Evolutionary conservation across 73 alveolate species (phyloP), one percentile per base, ranked within the genome.

Genomic region (Paramecium sonneborni): DNA sequence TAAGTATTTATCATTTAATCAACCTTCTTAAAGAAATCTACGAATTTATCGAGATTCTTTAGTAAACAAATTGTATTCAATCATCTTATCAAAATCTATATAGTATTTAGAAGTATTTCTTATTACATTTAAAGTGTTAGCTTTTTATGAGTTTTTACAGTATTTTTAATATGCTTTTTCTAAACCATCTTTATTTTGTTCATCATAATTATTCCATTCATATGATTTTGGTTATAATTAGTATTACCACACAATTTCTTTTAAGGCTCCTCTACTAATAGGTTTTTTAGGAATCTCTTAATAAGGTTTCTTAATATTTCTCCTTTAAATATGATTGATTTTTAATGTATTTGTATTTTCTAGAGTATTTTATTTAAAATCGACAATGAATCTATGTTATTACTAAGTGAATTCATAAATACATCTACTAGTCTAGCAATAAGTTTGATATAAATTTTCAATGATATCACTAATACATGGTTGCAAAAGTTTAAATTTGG

Each of bases 321-420:
- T 48, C 24, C 68, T 48, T 48, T 48, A 3, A 48, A 48, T 48
- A 48, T 48, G 20, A 48, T 48, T 48, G 24, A 48, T 3, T 48
- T 8, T 18, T 2, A 15, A 48, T 4, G 5, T 48, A 18, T 18
- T 48, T 15, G 68, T 10, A 26, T 62, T 62, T 62, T 62, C 23
- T 5, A 62, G 44, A 0, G 84, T 62, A 26, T 62, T 62, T 34
- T 72, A 21, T 15, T 35, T 72, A 4, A 72, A 18, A 72, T 72
- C 86, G 5, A 72, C 57, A 28, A 72, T 37, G 15, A 72, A 72
- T 72, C 86, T 72, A 35, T 72, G 57, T 37, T 72, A 37, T 72
- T 72, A 62, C 86, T 62, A 72, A 5, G 32, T 72, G 5, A 72
- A 34, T 34, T 72, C 86, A 37, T 72, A 72, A 8, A 72, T 30